Percentiles rank a stretch among this genome's conserved stretches.
phyloP scores from a whole-genome alignment of 2,329 filamentous ascomycete species.

The Fonsecaea pugnacius region DNA sequence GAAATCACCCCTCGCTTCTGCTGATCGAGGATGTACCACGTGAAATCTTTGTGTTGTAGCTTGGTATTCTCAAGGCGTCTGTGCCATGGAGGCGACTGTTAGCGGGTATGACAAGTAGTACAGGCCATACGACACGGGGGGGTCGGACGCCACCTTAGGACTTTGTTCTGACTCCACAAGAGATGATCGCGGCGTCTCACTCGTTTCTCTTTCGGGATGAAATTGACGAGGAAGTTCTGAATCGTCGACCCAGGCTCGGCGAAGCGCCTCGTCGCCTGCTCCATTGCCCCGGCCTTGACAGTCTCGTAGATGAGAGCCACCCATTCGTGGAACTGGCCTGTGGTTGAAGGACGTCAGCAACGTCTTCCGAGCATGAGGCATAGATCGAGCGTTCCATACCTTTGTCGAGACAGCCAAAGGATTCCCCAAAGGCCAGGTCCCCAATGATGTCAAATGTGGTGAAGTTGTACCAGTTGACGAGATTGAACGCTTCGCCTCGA shows the following conservation, averaged over 20 bases:
- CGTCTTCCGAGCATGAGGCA: no score
- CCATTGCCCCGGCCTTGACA: constrained; percentile 22
- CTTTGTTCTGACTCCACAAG: neutral
- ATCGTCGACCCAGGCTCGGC: neutral
- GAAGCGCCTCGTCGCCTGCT: constrained; percentile 41
- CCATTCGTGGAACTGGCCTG: constrained; percentile 37
- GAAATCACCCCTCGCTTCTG: constrained; percentile 28
- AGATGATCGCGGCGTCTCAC: neutral
- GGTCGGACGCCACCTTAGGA: neutral
- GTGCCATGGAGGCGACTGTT: no score
- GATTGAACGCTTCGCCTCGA: constrained; percentile 14
- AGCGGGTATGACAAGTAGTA: no score
- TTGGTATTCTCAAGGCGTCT: neutral
- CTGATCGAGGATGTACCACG: constrained; percentile 17
- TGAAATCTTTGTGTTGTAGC: constrained; percentile 13
- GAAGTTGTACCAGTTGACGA: constrained; percentile 32
- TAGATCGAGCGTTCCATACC: constrained; percentile 3
- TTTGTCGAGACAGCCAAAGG: constrained; percentile 41
- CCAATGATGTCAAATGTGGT: constrained; percentile 37
- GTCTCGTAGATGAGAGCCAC: constrained; percentile 39
- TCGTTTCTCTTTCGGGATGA: neutral
- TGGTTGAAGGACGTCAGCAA: no score
- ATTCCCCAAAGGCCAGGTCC: constrained; percentile 42
- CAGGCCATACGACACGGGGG: no score
- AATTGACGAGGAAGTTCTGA: neutral